Conservation (phyloP, 1,139 yeast species). For the Kodamaea derodonti region DNA sequence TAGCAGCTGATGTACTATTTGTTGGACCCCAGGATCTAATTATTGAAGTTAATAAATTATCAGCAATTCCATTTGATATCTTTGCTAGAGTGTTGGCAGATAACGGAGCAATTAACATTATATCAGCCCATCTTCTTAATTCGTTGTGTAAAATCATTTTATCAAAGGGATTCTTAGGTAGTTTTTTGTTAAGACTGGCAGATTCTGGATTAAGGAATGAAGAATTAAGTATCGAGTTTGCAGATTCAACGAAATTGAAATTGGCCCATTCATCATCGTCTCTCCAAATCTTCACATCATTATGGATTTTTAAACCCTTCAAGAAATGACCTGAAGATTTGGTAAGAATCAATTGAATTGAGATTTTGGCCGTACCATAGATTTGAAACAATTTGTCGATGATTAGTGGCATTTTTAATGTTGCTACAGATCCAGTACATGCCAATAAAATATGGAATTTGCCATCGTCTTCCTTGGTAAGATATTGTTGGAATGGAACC, state of each 20-base stretch:
- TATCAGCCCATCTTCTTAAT: constrained; percentile 92
- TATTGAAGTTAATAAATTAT: constrained; percentile 79
- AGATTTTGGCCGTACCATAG: constrained; percentile 65
- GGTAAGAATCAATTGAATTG: constrained; percentile 84
- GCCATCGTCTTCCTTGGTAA: constrained; percentile 69
- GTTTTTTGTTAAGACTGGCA: constrained; percentile 15
- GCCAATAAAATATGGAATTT: constrained; percentile 85
- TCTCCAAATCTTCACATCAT: constrained; percentile 86
- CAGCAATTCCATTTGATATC: constrained; percentile 86
- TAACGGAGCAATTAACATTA: constrained; percentile 84
- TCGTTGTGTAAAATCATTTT: constrained; percentile 74
- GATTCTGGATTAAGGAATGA: constrained; percentile 5
- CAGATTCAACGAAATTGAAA: constrained; percentile 27
- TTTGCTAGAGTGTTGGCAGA: constrained; percentile 93
- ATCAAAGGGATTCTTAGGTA: constrained; percentile 38
- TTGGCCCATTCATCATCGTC: constrained; percentile 88
- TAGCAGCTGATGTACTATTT: constrained; percentile 6
- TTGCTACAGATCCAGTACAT: constrained; percentile 95
- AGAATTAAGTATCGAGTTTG: neutral
- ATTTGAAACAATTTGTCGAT: constrained; percentile 77
- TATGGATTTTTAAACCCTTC: constrained; percentile 71
- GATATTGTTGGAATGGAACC: constrained; percentile 69
- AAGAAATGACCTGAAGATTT: constrained; percentile 79
- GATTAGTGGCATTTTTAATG: constrained; percentile 84
- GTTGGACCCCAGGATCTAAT: constrained; percentile 87